These are phyloP conservation scores for Hypoxylon sp. DNA, from an alignment of 2,329 filamentous ascomycete genomes.

Conservation along the genomic window DNA sequence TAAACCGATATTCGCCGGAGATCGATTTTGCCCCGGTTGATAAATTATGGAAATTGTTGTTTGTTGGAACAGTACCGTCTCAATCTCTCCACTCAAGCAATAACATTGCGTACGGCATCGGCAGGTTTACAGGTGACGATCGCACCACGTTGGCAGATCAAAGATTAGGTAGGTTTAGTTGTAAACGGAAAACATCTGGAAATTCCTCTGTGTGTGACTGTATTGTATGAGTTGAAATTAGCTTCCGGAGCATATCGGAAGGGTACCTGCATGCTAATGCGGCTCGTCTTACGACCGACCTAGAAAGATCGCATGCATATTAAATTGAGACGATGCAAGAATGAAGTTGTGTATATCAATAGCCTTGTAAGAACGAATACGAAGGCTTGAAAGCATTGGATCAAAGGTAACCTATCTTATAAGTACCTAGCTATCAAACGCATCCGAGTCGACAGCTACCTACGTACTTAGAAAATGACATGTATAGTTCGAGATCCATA, in stretches of 20 bases:
- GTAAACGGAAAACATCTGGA: background rate
- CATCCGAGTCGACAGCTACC: too few species aligned
- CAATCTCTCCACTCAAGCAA: constrained; percentile 1
- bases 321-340: background rate
- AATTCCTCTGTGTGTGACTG: background rate
- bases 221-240: background rate
- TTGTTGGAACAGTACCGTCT: background rate
- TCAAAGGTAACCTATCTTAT: background rate
- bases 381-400: background rate
- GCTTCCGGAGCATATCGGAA: background rate
- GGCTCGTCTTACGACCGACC: constrained; percentile 11
- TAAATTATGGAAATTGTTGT: background rate
- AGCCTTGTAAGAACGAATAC: background rate
- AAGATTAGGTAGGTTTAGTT: background rate
- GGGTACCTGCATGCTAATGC: constrained; percentile 20
- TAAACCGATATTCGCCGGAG: background rate
- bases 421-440: too few species aligned
- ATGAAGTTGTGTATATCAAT: background rate
- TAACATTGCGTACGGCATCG: constrained; percentile 4
- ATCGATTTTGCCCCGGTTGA: background rate
- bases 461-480: too few species aligned
- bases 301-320: constrained; percentile 12
- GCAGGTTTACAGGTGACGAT: constrained; percentile 24
- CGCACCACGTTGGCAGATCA: constrained; percentile 23
- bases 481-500: too few species aligned